Evolutionary conservation across 441 rosid species (phyloP).

Genomic region (Eruca vesicaria): DNA sequence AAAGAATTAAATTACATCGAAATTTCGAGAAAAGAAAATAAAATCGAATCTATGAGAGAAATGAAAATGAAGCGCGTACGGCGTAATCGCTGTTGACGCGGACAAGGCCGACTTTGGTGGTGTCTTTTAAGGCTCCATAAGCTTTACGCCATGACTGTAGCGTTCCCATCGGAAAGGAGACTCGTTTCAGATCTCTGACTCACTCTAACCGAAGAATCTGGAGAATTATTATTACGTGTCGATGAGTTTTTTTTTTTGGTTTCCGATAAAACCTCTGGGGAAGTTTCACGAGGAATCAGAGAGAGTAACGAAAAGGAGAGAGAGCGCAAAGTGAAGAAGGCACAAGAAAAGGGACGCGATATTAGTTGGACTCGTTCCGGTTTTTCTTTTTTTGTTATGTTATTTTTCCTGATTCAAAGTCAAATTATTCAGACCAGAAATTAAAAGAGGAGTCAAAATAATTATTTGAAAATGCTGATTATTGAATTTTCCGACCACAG

Average conservation of each 20-base stretch:
- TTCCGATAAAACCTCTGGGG: conserved; percentile 31
- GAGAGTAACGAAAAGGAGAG: background rate
- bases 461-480: background rate
- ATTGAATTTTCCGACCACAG: background rate
- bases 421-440: conserved; percentile 2
- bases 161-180: conserved; percentile 65
- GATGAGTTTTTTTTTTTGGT: background rate
- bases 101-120: conserved; percentile 99
- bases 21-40: conserved; percentile 22
- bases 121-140: conserved; percentile 92
- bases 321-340: conserved; percentile 20
- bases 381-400: conserved; percentile 7
- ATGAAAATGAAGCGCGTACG: conserved; percentile 50
- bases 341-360: background rate
- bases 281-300: conserved; percentile 14
- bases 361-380: conserved; percentile 1
- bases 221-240: conserved; percentile 19
- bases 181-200: conserved; percentile 42
- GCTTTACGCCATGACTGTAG: conserved; percentile 98
- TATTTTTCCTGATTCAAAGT: conserved; percentile 15
- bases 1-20: background rate
- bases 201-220: conserved; percentile 15
- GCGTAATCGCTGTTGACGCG: conserved; percentile 98
- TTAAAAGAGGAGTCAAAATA: background rate
- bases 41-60: too few species aligned